Conservation (phyloP, 768 basidiomycete species). For the Coprinellus micaceus region DNA sequence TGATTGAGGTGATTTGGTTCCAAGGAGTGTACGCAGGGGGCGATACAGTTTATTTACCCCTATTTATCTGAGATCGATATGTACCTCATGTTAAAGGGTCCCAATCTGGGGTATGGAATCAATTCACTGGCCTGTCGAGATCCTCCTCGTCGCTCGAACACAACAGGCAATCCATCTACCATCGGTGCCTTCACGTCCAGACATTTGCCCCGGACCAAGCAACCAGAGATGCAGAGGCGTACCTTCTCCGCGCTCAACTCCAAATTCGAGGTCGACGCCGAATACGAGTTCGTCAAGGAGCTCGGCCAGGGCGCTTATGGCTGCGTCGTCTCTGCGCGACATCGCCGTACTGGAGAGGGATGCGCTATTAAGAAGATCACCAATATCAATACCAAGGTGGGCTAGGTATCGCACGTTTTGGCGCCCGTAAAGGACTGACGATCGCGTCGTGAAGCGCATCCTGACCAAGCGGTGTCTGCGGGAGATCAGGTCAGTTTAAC, state of each 20-base stretch:
- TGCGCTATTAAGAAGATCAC: slow-evolving; percentile 97
- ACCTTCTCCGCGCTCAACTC: slow-evolving; percentile 82
- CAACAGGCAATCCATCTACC: background rate
- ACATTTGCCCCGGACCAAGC: background rate
- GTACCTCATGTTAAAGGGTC: background rate
- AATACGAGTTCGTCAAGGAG: slow-evolving; percentile 94
- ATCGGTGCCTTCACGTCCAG: slow-evolving; percentile 7
- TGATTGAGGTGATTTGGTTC: too few species aligned
- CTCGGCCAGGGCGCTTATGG: slow-evolving; percentile 96
- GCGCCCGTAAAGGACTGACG: slow-evolving; percentile 6
- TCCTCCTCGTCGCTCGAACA: background rate
- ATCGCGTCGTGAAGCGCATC: slow-evolving; percentile 58
- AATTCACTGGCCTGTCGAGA: background rate
- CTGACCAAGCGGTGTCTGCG: slow-evolving; percentile 94
- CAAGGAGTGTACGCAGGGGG: too few species aligned
- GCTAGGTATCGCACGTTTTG: background rate
- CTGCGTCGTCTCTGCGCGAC: slow-evolving; percentile 83
- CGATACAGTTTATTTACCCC: slow-evolving; percentile 5
- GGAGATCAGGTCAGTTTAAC: slow-evolving; percentile 74
- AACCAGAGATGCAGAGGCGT: slow-evolving; percentile 58
- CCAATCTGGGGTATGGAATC: background rate
- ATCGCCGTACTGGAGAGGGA: slow-evolving; percentile 78
- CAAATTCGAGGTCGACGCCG: slow-evolving; percentile 81
- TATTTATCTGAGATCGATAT: slow-evolving; percentile 5
- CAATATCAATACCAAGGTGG: slow-evolving; percentile 85